These are phyloP conservation scores for Fraxinus platypoda DNA, from an alignment of 305 asterid genomes.

Conservation along the genomic window DNA sequence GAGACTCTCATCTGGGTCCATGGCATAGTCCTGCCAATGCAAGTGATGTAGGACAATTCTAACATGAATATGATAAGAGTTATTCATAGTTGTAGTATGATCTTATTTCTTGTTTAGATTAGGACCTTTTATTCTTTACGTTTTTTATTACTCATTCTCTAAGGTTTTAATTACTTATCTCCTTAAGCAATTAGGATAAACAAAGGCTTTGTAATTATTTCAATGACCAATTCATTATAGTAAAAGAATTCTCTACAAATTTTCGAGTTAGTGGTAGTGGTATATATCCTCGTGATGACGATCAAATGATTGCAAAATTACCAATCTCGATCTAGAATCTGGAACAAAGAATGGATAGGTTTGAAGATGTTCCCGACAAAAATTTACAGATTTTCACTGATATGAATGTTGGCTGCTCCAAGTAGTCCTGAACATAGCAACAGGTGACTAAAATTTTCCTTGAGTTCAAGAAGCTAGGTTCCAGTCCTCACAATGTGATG, in stretches of 20 bases:
- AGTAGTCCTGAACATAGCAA: background rate
- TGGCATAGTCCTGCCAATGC: conserved; percentile 79
- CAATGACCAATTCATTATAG: background rate
- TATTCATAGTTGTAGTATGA: background rate
- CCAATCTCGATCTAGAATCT: background rate
- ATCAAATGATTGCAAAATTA: background rate
- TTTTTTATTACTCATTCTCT: background rate
- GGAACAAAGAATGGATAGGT: background rate
- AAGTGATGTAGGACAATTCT: background rate
- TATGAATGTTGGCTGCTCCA: background rate
- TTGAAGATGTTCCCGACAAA: background rate
- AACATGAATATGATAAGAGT: background rate
- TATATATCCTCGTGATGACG: background rate
- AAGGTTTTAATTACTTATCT: background rate
- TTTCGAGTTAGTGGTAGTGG: background rate
- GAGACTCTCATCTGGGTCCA: conserved; percentile 95
- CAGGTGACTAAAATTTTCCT: background rate
- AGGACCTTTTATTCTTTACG: background rate
- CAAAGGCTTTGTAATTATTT: background rate
- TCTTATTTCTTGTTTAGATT: background rate
- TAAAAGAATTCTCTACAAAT: background rate
- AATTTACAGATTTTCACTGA: background rate
- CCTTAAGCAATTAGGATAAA: background rate
- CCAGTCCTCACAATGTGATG: background rate
- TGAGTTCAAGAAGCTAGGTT: background rate